A percentile compares a stretch with the other conserved stretches of the same genome.
phyloP scores from a whole-genome alignment of 306 rosid species.

The Vigna angularis region DNA sequence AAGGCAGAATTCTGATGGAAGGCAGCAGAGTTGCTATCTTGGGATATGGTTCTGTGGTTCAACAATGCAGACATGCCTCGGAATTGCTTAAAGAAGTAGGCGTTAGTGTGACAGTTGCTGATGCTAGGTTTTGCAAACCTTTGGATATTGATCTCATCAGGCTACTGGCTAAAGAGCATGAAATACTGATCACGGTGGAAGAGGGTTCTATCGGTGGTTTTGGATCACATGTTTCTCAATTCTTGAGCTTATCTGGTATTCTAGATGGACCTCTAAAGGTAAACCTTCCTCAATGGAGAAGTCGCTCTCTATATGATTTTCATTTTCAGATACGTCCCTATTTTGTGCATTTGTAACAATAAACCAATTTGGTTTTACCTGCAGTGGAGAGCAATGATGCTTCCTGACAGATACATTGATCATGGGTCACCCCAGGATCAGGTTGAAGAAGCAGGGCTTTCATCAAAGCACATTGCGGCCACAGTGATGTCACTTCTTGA shows the following conservation, averaged over 20 bases:
- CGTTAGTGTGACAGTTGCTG: slow-evolving; percentile 76
- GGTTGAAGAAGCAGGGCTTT: slow-evolving; percentile 75
- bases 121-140: slow-evolving; percentile 97
- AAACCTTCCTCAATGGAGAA: slow-evolving; percentile 24
- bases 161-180: slow-evolving; percentile 77
- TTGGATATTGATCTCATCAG: slow-evolving; percentile 73
- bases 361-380: slow-evolving; percentile 6
- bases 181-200: slow-evolving; percentile 80
- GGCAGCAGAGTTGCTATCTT: slow-evolving; percentile 77
- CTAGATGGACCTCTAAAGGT: slow-evolving; percentile 88
- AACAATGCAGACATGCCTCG: slow-evolving; percentile 77
- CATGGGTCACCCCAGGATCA: slow-evolving; percentile 85
- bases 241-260: slow-evolving; percentile 76
- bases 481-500: slow-evolving; percentile 75
- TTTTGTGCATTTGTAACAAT: slow-evolving; percentile 9
- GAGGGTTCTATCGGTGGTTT: slow-evolving; percentile 96
- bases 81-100: slow-evolving; percentile 58
- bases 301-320: background rate
- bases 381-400: slow-evolving; percentile 91
- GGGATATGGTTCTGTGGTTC: slow-evolving; percentile 85
- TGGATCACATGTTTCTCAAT: slow-evolving; percentile 91
- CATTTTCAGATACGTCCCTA: background rate
- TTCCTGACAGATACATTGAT: slow-evolving; percentile 92
- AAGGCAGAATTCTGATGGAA: slow-evolving; percentile 76
- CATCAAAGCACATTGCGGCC: slow-evolving; percentile 78